Evolutionary conservation across 2,329 filamentous ascomycete species (phyloP).

Genomic region (Claviceps lovelessii): DNA sequence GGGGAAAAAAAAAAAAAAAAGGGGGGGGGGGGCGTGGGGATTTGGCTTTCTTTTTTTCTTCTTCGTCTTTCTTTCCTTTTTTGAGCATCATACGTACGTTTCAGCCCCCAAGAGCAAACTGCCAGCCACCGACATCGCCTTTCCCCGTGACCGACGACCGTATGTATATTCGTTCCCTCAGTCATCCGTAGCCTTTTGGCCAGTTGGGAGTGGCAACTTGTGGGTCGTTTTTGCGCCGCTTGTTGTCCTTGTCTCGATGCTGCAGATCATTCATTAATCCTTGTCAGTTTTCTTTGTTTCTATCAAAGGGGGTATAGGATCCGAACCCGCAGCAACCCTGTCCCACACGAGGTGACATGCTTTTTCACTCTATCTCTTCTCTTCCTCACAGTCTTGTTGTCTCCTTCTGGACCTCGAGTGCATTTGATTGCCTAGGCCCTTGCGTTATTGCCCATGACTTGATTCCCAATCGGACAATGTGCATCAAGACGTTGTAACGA

Average conservation of each 20-base stretch:
- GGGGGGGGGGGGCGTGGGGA: too few species aligned
- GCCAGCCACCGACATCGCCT: neutral
- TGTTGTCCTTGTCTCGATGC: neutral
- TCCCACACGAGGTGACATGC: neutral
- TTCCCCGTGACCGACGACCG: neutral
- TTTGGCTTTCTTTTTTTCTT: neutral
- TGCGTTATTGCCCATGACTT: neutral
- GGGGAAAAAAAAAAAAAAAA: neutral
- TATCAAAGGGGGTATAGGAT: neutral
- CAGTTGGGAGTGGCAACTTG: too few species aligned
- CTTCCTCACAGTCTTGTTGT: neutral
- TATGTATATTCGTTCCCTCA: neutral
- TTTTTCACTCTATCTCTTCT: neutral
- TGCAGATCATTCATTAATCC: constrained; percentile 2
- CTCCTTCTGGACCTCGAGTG: neutral
- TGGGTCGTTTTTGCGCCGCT: neutral
- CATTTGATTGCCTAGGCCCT: neutral
- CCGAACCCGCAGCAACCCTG: neutral
- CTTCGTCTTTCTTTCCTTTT: neutral
- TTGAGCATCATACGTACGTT: neutral
- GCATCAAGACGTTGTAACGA: neutral
- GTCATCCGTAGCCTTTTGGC: neutral
- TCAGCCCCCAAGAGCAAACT: neutral
- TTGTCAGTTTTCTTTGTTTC: neutral
- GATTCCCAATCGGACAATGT: neutral